A percentile compares a stretch with the other conserved stretches of the same genome.
These are phyloP conservation scores for Cercophora sp. DNA, from an alignment of 495 filamentous ascomycete genomes.

Conservation along the genomic window DNA sequence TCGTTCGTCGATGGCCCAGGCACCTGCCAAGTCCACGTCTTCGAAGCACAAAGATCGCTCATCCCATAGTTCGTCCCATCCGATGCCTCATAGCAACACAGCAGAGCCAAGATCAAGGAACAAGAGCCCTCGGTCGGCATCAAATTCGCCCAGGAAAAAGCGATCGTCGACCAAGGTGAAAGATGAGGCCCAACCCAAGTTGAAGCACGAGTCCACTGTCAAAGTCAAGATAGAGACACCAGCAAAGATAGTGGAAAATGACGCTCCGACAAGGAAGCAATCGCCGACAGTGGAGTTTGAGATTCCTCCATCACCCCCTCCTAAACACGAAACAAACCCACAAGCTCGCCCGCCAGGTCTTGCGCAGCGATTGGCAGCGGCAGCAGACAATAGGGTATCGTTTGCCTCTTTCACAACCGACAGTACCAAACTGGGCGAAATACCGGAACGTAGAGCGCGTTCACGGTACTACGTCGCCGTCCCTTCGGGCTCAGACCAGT, in stretches of 20 bases:
- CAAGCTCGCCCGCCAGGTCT: not conserved
- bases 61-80: not conserved
- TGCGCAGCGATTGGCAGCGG: conserved; percentile 7
- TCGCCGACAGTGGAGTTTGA: conserved; percentile 4
- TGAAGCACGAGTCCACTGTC: not conserved
- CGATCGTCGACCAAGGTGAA: conserved; percentile 1
- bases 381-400: conserved; percentile 23
- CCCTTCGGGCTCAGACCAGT: conserved; percentile 20
- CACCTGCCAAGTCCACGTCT: conserved; percentile 7
- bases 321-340: not conserved
- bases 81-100: not conserved
- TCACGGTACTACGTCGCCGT: conserved; percentile 11
- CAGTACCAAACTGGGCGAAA: conserved; percentile 37
- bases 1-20: conserved; percentile 15
- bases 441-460: conserved; percentile 27
- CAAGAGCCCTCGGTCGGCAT: not conserved
- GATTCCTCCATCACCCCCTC: not conserved
- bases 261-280: not conserved
- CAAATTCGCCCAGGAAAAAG: conserved; percentile 9
- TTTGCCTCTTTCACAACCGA: conserved; percentile 27
- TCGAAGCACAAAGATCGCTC: conserved; percentile 10
- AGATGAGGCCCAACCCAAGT: not conserved
- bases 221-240: not conserved
- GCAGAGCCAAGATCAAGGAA: not conserved
- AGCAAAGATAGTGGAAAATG: not conserved